Base-by-base conservation (phyloP, 352 stramenopile genomes). In the Elongisporangium prolatum region DNA sequence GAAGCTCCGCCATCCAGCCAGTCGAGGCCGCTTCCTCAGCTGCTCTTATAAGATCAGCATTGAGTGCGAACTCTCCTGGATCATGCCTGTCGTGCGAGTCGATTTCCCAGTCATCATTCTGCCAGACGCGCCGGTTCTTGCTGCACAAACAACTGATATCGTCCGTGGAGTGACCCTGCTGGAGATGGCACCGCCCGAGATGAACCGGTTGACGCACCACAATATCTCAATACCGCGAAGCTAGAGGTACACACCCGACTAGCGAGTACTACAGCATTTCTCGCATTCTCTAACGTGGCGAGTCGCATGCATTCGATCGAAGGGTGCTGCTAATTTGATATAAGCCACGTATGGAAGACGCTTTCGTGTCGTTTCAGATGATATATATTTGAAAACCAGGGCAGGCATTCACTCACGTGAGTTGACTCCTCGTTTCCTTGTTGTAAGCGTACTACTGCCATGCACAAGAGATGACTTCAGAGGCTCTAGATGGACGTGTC, bases 11-110 rank as follows among this genome's bases (percentile, higher is more conserved):
- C 87, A 80, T 59, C 83, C 83, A 0, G 81, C 68, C 9, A 88
- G 78, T 0, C 61, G 54, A 1, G 78, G 75, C 2, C 69, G 67
- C 14, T 88, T 90, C 60, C 53, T 92, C 24, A 75, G 63, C 24
- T 88, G 78, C 49, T 71, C 72, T 38, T 92, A 92, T 53, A 67
- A 64, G 4, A 80, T 92, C 52, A 60, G 65, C 16, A 71, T 92
- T 52, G 66, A 82, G 58, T 92, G 83, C 52, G 77, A 86, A n/a
- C 64, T 83, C 21, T 53, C 73, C 3, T 56, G 69, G 16, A 28
- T 75, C 21, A 61, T 65, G 8, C 28, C 48, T 14, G 38, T 59
- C 48, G 57, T 83, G 25, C 52, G 38, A 38, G 67, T 83, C 20
- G 65, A 80, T 38, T 56, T 83, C 20, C 71, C 74, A 2, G 71